A percentile compares a stretch with the other conserved stretches of the same genome.
Evolutionary conservation across 2,329 filamentous ascomycete species (phyloP).

Genomic region (Aspergillus fumigatus): DNA sequence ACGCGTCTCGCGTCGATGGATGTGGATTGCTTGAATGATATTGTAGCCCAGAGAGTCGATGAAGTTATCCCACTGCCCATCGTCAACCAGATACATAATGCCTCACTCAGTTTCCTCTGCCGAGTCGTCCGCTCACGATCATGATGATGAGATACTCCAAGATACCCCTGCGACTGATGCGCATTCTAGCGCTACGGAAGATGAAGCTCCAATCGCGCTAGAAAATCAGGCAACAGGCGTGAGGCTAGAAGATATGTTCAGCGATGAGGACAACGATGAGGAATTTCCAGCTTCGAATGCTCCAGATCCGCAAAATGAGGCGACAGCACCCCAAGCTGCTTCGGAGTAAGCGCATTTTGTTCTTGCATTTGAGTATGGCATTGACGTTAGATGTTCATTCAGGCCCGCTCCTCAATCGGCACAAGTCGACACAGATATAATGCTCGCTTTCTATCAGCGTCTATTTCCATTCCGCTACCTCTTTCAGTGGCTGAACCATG

Average conservation of each 20-base stretch:
- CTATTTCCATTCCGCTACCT: constrained; percentile 91
- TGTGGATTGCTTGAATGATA: background rate
- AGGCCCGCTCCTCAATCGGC: constrained; percentile 37
- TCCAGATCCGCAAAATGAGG: constrained; percentile 41
- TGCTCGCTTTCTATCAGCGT: constrained; percentile 92
- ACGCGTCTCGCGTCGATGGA: constrained; percentile 18
- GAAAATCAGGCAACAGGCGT: constrained; percentile 25
- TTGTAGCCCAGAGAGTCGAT: background rate
- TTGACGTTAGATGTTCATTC: constrained; percentile 14
- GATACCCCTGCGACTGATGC: constrained; percentile 31
- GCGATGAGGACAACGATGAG: constrained; percentile 52
- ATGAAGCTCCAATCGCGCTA: constrained; percentile 5
- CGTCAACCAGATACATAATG: constrained; percentile 19
- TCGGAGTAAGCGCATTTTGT: constrained; percentile 29
- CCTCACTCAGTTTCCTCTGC: constrained; percentile 33
- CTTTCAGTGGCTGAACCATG: constrained; percentile 98
- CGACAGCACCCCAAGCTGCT: constrained; percentile 35
- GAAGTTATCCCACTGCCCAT: background rate
- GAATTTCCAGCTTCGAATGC: constrained; percentile 54
- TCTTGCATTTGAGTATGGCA: background rate
- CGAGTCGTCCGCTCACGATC: constrained; percentile 38
- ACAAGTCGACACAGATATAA: constrained; percentile 71
- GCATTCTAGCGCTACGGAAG: constrained; percentile 4
- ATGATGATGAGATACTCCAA: constrained; percentile 39
- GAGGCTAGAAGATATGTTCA: constrained; percentile 57